Base-by-base conservation (phyloP, 73 alveolate species). In the Uronychia setigera region DNA sequence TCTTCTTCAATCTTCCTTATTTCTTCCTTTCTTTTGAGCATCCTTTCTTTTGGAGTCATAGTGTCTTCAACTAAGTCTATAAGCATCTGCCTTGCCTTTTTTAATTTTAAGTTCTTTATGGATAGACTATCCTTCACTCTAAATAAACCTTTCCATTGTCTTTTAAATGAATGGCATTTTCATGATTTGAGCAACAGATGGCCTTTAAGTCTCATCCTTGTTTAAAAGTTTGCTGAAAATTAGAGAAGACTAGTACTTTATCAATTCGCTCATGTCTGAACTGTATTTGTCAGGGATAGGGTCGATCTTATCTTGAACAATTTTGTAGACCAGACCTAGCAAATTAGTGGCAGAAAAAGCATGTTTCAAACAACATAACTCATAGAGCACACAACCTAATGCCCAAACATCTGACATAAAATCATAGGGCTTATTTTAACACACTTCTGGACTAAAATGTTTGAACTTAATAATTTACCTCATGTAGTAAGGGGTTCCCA, bases 391-490 rank as follows among this genome's bases (percentile, higher is more conserved):
- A 83, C 99, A 98, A 27, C 99, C 99, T 1, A 98, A 91, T 28
- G 99, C 96, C 99, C 99, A 98, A 1, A 97, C 97, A 92, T 98
- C 99, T 31, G 99, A 94, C 92, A 96, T 97, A 87, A 86, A 95
- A 74, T 98, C 93, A 83, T 98, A 98, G 0, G 99, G 99, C 82
- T 92, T 87, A 84, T 92, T 96, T 92, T 97, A 95, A 90, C 99
- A 98, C 26, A 98, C 99, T 87, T 98, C 97, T 13, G 97, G 97
- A 35, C 92, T 46, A 19, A 5, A 46, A 46, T 5, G 67, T 5
- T 19, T 46, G 67, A 46, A 19, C n/a, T n/a, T n/a, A n/a, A n/a
- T n/a, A n/a, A n/a, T n/a, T n/a, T 46, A 46, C 67, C 67, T 80
- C 97, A 92, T 92, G 77, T 92, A 92, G 58, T 92, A 92, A 34